Evolutionary conservation across 306 rosid species (phyloP), one percentile per base, ranked within the genome.

Genomic region (Quercus wislizeni): DNA sequence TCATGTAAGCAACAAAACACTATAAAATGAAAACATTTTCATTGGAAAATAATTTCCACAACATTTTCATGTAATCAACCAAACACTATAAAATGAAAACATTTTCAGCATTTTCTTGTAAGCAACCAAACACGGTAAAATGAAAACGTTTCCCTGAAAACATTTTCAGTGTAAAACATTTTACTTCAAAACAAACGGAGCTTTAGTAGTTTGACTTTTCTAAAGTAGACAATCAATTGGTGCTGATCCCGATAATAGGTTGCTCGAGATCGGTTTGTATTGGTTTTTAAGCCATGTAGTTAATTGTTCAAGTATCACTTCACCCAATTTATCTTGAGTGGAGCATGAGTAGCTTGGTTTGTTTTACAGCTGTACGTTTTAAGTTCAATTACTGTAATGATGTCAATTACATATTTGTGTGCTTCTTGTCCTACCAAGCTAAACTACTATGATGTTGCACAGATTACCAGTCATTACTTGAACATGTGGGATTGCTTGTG

Each of bases 401-500:
- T 71, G 55, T 9, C 8, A 3, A 2, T 62, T 30, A 46, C 15
- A 13, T 51, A 31, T 25, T 52, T 72, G 7, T 51, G 23, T 1
- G 15, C 71, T 75, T 33, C 73, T 23, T 67, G 54, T 80, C 57
- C 51, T 38, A 23, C 82, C 81, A 31, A 69, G 56, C 69, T 71
- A 78, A 30, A 74, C 25, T 73, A 35, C 52, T 35, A 57, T 80
- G 28, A 59, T 84, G 79, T 71, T 80, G 80, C 75, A 79, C 94
- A 94, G 99, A 92, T 79, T 91, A 85, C 82, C 73, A 75, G 28
- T 87, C 86, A 23, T 75, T 91, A 84, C 89, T 92, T 80, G 89
- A 91, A 71, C 87, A 86, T 65, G 81, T 87, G 67, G 79, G 55
- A 62, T 41, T 71, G 76, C 92, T 86, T 51, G 54, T 92, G 87